phyloP scores from a whole-genome alignment of 805 yeast species.

The Jamesozyma lodderae region DNA sequence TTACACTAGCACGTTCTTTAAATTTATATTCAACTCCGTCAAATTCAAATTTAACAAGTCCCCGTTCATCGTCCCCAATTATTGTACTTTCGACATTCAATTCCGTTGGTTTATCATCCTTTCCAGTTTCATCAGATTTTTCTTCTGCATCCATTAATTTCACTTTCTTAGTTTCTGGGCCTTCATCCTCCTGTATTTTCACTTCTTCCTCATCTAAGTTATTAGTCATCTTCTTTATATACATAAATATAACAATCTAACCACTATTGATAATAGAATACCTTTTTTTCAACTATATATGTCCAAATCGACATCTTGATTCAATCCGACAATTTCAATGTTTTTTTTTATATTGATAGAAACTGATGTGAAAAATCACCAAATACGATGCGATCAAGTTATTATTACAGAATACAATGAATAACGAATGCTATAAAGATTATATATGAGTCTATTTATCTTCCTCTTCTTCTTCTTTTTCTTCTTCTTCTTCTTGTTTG shows the following conservation, averaged over 20 bases:
- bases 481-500: constrained; percentile 6
- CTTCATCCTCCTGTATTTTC: neutral
- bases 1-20: constrained; percentile 87
- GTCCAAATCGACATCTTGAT: neutral
- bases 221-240: too few relatives aligned
- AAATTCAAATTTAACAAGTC: constrained; percentile 35
- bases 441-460: neutral
- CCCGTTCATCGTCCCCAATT: constrained; percentile 9
- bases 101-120: constrained; percentile 1
- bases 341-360: neutral
- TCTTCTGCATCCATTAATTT: neutral
- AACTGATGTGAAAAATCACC: too few relatives aligned
- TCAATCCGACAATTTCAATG: neutral
- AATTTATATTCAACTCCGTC: constrained; percentile 77
- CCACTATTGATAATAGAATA: too few relatives aligned
- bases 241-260: too few relatives aligned
- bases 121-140: neutral
- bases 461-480: neutral
- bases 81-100: constrained; percentile 4
- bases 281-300: too few relatives aligned
- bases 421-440: too few relatives aligned
- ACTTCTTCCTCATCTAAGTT: too few relatives aligned
- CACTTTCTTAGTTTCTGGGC: neutral
- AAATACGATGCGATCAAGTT: too few relatives aligned
- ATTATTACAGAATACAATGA: too few relatives aligned